These are phyloP conservation scores for Alloascoidea hylecoeti DNA, from an alignment of 805 yeast genomes.

Conservation along the genomic window DNA sequence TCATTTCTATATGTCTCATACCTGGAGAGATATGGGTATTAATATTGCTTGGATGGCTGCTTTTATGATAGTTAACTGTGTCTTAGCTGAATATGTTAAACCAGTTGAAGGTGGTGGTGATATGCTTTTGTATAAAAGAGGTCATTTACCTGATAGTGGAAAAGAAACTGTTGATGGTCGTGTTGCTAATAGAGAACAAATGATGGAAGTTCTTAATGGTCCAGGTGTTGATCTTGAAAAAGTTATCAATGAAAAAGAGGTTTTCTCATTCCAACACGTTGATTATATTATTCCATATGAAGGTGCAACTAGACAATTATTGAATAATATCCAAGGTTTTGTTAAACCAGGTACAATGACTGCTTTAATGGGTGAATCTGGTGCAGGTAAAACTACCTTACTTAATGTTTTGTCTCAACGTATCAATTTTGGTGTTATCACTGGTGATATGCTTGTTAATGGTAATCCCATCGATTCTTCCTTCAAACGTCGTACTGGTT, in stretches of 20 bases:
- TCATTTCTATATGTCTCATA: conserved; percentile 38
- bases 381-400: conserved; percentile 48
- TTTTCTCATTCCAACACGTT: conserved; percentile 50
- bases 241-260: conserved; percentile 24
- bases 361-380: conserved; percentile 49
- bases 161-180: conserved; percentile 12
- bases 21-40: conserved; percentile 76
- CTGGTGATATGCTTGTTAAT: conserved; percentile 45
- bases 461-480: conserved; percentile 33
- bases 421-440: conserved; percentile 38
- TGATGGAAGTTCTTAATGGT: background rate
- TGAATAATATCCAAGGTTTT: conserved; percentile 49
- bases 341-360: conserved; percentile 73
- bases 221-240: conserved; percentile 14
- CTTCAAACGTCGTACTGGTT: conserved; percentile 40
- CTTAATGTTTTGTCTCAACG: conserved; percentile 39
- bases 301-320: conserved; percentile 18
- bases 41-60: conserved; percentile 34
- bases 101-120: conserved; percentile 10
- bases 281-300: conserved; percentile 35
- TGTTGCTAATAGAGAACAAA: conserved; percentile 11
- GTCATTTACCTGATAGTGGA: conserved; percentile 19
- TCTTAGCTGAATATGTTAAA: conserved; percentile 18
- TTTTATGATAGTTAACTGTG: conserved; percentile 15
- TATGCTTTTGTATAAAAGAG: conserved; percentile 13